Evolutionary conservation across 495 filamentous ascomycete species (phyloP), one percentile per base, ranked within the genome.

Genomic region (Penicillium riverlandense): DNA sequence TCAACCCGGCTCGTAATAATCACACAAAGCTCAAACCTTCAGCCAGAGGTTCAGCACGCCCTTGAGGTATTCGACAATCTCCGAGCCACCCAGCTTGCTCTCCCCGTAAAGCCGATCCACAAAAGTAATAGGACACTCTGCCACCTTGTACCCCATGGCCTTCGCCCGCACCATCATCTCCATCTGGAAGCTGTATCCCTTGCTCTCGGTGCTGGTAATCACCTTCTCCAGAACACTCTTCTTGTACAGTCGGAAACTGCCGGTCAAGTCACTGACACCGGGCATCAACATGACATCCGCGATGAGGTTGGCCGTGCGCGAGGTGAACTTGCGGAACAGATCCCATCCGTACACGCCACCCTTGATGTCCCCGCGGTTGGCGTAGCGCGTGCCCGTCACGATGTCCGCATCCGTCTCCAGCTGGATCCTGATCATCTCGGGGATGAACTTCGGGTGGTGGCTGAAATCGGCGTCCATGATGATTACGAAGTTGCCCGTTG

Each of bases 401-500:
- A 98, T 98, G 58, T 98, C 92, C 69, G 86, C 92, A 64, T 86
- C 79, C 12, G 55, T 66, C 49, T 69, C 67, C 65, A 74, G 72
- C 66, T 91, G 88, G 55, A 77, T 78, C 42, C 69, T 67, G 48
- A 95, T 87, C 88, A 96, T 94, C 55, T 83, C 71, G 43, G 86
- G 79, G 60, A 96, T 88, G 76, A 95, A 96, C 71, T 95, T 95
- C 58, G 90, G 90, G 70, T 98, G 92, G 74, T 98, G 94, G 59
- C 80, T 86, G 80, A 98, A 98, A 67, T 98, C 92, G 66, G 92
- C 92, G 72, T 98, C 92, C 92, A 98, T 97, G 75, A 98, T 98
- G 73, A 98, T 87, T 46, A 98, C 84, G 65, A 79, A 97, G 75
- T 90, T 96, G 50, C 92, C 92, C 15, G 81, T 87, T 31, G 74